Evolutionary conservation across 139 green algal genomes (phyloP).

Genomic region (Volvox reticuliferus): DNA sequence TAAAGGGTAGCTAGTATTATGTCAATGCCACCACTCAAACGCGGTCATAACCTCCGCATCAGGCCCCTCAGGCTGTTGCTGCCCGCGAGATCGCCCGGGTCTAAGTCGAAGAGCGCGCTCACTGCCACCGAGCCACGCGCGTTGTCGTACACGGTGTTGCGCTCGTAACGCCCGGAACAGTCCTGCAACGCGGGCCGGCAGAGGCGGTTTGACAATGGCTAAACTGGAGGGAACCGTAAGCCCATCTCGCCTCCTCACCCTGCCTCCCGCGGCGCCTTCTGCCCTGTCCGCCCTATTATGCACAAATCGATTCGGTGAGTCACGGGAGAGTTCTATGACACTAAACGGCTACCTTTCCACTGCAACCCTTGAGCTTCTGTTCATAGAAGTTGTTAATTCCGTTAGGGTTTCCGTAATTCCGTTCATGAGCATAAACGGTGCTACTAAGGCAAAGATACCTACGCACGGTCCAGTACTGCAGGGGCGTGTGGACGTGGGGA

Average conservation of each 20-base stretch:
- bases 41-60: conserved; percentile 6
- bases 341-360: no score
- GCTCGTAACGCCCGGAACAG: conserved; percentile 16
- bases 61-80: conserved; percentile 29
- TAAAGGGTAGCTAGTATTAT: no score
- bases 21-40: no score
- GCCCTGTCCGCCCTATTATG: not conserved
- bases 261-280: not conserved
- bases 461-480: no score
- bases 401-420: no score
- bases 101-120: conserved; percentile 21
- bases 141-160: conserved; percentile 41
- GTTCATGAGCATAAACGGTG: no score
- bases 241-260: no score
- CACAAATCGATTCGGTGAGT: not conserved
- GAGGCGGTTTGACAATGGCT: not conserved
- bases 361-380: no score
- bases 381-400: no score
- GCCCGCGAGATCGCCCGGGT: not conserved
- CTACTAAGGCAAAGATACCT: no score
- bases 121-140: not conserved
- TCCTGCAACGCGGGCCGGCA: not conserved
- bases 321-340: not conserved
- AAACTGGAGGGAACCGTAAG: not conserved
- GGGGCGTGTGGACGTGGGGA: no score